Evolutionary conservation across 2,329 filamentous ascomycete species (phyloP).

Genomic region (Beauveria asiatica): DNA sequence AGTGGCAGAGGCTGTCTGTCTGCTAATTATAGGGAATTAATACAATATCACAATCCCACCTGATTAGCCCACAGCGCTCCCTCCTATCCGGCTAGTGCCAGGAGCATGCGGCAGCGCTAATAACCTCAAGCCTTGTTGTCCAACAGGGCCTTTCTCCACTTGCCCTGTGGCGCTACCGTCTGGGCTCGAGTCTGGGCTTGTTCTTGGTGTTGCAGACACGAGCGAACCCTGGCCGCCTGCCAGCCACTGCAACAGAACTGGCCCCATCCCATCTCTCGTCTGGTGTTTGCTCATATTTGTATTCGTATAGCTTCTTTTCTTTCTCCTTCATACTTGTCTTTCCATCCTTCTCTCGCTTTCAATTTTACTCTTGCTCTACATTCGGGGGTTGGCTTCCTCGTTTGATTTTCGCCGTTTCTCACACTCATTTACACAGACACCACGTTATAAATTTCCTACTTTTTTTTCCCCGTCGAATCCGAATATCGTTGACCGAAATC

Average conservation of each 20-base stretch:
- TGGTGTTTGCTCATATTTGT: constrained; percentile 10
- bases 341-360: background rate
- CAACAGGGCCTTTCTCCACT: background rate
- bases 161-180: constrained; percentile 1
- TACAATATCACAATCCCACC: background rate
- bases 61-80: background rate
- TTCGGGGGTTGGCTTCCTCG: constrained; percentile 11
- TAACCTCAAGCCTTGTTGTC: background rate
- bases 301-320: constrained; percentile 11
- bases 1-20: background rate
- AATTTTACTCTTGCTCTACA: background rate
- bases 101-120: background rate
- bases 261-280: constrained; percentile 10
- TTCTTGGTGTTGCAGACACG: constrained; percentile 7
- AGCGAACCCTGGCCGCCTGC: background rate
- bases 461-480: background rate
- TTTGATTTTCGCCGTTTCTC: constrained; percentile 9
- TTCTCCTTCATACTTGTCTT: constrained; percentile 8
- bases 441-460: constrained; percentile 5
- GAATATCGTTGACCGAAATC: background rate
- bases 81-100: background rate
- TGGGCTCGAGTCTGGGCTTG: constrained; percentile 9
- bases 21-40: background rate
- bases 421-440: constrained; percentile 10
- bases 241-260: background rate